Conservation (phyloP, 495 filamentous ascomycete species). For the Aspergillus conjunctus region DNA sequence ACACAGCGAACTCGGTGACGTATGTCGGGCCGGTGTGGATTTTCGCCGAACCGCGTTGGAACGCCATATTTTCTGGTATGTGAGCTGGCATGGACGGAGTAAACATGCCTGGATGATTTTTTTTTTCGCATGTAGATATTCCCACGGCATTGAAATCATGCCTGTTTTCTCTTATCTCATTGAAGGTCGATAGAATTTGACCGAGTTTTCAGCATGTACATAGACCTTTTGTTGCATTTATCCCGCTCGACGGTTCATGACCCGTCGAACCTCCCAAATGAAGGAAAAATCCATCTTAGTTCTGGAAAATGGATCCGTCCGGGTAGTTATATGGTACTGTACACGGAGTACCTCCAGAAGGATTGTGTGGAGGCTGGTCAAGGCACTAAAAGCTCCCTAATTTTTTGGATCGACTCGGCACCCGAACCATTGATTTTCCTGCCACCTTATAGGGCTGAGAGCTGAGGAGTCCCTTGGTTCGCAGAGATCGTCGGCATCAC, state of each 20-base stretch:
- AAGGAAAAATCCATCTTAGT: too few relatives aligned
- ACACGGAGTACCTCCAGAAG: not conserved
- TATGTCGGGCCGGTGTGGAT: not conserved
- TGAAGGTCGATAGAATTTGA: not conserved
- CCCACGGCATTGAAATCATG: slow-evolving; percentile 7
- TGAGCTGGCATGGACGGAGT: slow-evolving; percentile 8
- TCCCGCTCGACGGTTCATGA: not conserved
- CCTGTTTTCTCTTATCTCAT: not conserved
- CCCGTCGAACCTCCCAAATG: not conserved
- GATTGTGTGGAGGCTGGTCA: too few relatives aligned
- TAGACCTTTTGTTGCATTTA: not conserved
- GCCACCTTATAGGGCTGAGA: slow-evolving; percentile 4
- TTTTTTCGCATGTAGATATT: slow-evolving; percentile 17
- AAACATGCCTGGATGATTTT: slow-evolving; percentile 11
- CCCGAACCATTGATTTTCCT: not conserved
- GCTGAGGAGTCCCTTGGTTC: slow-evolving; percentile 9
- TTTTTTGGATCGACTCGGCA: not conserved
- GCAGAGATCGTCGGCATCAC: slow-evolving; percentile 6
- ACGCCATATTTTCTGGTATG: not conserved
- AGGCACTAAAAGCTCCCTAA: not conserved
- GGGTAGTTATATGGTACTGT: too few relatives aligned
- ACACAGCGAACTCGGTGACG: not conserved
- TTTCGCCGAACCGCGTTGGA: not conserved
- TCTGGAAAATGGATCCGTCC: too few relatives aligned
- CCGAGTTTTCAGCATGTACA: not conserved